phyloP scores from a whole-genome alignment of 768 basidiomycete species.

The Russula olivacea region DNA sequence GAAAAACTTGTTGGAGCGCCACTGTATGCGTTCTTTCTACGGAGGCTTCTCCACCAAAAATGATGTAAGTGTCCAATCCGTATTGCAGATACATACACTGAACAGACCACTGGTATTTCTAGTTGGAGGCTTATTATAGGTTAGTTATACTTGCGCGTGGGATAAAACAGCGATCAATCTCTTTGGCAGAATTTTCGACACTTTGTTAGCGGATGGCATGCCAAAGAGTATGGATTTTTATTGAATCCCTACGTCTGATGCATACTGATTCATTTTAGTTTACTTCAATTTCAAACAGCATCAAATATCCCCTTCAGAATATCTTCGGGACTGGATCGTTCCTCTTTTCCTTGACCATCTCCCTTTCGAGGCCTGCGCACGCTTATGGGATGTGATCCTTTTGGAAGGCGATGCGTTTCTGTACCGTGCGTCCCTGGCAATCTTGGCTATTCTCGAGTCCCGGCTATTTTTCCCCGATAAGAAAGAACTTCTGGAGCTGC shows the following conservation, averaged over 20 bases:
- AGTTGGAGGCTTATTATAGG: constrained; percentile 93
- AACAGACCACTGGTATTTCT: constrained; percentile 16
- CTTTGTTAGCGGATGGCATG: constrained; percentile 86
- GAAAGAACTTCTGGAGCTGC: constrained; percentile 69
- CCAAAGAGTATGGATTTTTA: constrained; percentile 65
- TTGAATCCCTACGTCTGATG: background rate
- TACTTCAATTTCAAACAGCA: constrained; percentile 95
- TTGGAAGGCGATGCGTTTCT: constrained; percentile 89
- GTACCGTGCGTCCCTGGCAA: constrained; percentile 76
- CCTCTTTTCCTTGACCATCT: constrained; percentile 79
- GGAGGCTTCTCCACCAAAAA: constrained; percentile 63
- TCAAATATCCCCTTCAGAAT: constrained; percentile 80
- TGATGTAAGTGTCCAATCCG: constrained; percentile 53
- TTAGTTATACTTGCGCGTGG: constrained; percentile 29
- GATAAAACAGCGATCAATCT: background rate
- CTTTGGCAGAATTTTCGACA: constrained; percentile 75
- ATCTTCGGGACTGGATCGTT: constrained; percentile 76
- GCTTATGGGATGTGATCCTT: constrained; percentile 82
- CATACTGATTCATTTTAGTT: constrained; percentile 41
- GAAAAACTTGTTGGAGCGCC: constrained; percentile 80
- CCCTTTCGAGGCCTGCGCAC: constrained; percentile 86
- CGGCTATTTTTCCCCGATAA: constrained; percentile 85
- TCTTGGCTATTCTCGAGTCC: constrained; percentile 77
- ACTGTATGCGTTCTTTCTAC: constrained; percentile 81
- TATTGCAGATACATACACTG: constrained; percentile 13